phyloP scores from a whole-genome alignment of 164 flowering plant species.

The Kalanchoe fedtschenkoi region DNA sequence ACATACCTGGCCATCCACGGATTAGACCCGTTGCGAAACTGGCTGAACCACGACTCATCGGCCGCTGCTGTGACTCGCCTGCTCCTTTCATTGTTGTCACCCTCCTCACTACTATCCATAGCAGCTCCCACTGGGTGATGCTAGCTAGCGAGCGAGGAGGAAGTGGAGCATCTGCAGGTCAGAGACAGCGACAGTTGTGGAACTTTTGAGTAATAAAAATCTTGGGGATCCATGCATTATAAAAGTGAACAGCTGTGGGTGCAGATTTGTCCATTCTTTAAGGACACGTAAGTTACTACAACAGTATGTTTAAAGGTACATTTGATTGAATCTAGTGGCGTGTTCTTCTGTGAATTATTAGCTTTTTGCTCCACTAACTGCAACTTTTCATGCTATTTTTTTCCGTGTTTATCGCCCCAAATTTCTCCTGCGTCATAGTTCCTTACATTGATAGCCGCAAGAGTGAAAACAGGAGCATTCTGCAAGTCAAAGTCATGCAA shows the following conservation, averaged over 20 bases:
- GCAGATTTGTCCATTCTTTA: neutral
- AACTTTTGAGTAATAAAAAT: neutral
- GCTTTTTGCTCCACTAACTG: conserved; percentile 5
- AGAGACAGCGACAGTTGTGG: neutral
- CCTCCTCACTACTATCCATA: neutral
- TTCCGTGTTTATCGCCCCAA: neutral
- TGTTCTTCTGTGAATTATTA: conserved; percentile 4
- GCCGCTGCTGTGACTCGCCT: conserved; percentile 6
- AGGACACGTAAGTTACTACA: neutral
- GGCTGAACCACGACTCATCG: conserved; percentile 44
- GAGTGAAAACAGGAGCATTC: too few relatives aligned
- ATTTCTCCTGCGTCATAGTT: neutral
- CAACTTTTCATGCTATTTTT: neutral
- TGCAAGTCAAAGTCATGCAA: too few relatives aligned
- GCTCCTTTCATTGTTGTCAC: conserved; percentile 16
- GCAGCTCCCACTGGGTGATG: neutral
- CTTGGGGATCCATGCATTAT: neutral
- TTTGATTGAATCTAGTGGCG: conserved; percentile 1
- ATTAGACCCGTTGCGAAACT: conserved; percentile 51
- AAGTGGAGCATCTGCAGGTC: neutral
- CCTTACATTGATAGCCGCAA: too few relatives aligned
- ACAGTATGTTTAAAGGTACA: neutral
- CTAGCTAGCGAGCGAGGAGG: neutral
- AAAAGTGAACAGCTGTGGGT: neutral
- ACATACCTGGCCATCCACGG: conserved; percentile 90